phyloP scores from a whole-genome alignment of 2,329 filamentous ascomycete genomes.

The Nemania sp. region DNA sequence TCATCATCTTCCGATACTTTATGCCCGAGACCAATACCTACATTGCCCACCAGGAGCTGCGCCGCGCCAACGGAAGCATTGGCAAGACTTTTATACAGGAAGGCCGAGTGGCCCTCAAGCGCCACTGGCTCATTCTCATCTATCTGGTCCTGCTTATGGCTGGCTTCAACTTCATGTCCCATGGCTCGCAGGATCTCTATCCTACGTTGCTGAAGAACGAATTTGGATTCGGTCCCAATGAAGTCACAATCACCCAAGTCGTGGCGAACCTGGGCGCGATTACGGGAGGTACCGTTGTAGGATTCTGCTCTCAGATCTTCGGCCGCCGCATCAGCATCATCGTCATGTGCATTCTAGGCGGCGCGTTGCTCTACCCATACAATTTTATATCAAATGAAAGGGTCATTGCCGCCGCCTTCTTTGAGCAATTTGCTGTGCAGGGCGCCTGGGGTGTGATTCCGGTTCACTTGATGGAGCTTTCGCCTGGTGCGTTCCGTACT shows the following conservation, averaged over 20 bases:
- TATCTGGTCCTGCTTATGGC: constrained; percentile 89
- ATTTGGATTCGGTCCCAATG: constrained; percentile 54
- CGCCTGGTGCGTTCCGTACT: constrained; percentile 71
- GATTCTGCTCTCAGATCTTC: constrained; percentile 69
- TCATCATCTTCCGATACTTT: constrained; percentile 77
- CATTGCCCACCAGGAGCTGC: constrained; percentile 65
- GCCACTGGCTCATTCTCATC: constrained; percentile 77
- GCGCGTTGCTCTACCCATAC: constrained; percentile 82
- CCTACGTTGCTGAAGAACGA: constrained; percentile 63
- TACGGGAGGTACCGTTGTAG: constrained; percentile 66
- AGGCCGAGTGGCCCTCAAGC: constrained; percentile 75
- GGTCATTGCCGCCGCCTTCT: constrained; percentile 81
- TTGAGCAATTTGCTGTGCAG: constrained; percentile 79
- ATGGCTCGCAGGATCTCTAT: constrained; percentile 69
- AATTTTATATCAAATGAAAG: constrained; percentile 65
- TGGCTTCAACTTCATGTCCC: constrained; percentile 90
- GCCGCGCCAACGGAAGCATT: constrained; percentile 59
- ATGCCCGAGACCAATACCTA: constrained; percentile 80
- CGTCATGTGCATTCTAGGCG: constrained; percentile 64
- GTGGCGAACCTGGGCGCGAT: constrained; percentile 74
- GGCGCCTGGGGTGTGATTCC: constrained; percentile 78
- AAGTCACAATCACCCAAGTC: constrained; percentile 71
- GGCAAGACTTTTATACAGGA: constrained; percentile 72
- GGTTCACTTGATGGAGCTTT: constrained; percentile 77
- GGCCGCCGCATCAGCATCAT: constrained; percentile 72